A percentile compares a stretch with the other conserved stretches of the same genome.
phyloP scores from a whole-genome alignment of 768 basidiomycete genomes.

The Boletellus sp. region DNA sequence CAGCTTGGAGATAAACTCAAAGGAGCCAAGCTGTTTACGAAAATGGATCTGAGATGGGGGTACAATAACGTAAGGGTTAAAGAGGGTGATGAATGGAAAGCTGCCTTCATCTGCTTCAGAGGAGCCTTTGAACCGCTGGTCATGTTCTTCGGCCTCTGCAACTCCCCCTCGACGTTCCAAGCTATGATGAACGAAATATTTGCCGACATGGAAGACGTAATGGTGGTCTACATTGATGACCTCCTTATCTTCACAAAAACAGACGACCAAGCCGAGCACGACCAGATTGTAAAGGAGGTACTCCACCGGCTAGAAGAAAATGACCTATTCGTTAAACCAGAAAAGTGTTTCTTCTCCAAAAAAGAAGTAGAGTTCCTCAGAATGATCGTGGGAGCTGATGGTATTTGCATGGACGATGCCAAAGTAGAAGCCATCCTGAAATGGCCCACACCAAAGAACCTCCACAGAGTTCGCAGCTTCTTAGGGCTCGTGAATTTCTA shows the following conservation, averaged over 20 bases:
- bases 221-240: neutral
- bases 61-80: neutral
- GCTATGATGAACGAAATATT: no score
- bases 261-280: neutral
- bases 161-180: neutral
- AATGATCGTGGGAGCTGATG: conserved; percentile 19
- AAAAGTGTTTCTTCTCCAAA: conserved; percentile 35
- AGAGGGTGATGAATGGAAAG: neutral
- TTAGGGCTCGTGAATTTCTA: conserved; percentile 33
- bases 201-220: neutral
- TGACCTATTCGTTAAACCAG: conserved; percentile 34
- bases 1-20: neutral
- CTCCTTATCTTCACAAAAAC: neutral
- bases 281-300: neutral
- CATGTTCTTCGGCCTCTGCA: neutral
- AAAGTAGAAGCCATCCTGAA: conserved; percentile 31
- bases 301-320: conserved; percentile 27
- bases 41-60: neutral
- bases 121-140: neutral
- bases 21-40: neutral
- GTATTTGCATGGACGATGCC: conserved; percentile 29
- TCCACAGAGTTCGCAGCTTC: conserved; percentile 24
- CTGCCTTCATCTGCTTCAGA: neutral
- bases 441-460: conserved; percentile 25
- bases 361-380: conserved; percentile 31